phyloP scores from a whole-genome alignment of 768 basidiomycete species.

The Panellus pusillus region DNA sequence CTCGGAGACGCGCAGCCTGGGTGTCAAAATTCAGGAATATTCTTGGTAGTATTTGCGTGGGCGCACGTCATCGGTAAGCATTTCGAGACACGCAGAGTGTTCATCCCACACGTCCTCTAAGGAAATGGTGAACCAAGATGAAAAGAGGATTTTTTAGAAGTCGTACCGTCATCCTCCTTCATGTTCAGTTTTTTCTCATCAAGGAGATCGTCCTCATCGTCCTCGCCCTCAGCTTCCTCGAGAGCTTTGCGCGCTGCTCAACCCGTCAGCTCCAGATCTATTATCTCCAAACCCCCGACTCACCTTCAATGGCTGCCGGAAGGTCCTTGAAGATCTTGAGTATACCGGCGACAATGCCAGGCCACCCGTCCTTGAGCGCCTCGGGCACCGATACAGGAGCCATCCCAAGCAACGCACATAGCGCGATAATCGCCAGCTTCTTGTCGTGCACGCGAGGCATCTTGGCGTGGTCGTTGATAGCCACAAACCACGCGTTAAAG shows the following conservation, averaged over 20 bases:
- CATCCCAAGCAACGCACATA: constrained; percentile 78
- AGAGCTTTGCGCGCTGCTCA: constrained; percentile 57
- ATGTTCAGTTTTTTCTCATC: constrained; percentile 61
- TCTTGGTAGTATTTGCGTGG: background rate
- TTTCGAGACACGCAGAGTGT: constrained; percentile 83
- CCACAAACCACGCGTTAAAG: constrained; percentile 83
- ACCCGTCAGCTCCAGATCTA: background rate
- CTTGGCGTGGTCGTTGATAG: constrained; percentile 57
- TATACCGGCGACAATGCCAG: constrained; percentile 66
- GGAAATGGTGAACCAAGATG: constrained; percentile 12
- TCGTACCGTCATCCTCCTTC: constrained; percentile 65
- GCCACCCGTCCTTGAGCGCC: constrained; percentile 69
- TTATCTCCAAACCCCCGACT: constrained; percentile 4
- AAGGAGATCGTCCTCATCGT: constrained; percentile 44
- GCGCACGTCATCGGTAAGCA: constrained; percentile 78
- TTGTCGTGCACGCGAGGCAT: constrained; percentile 90
- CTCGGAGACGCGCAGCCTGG: constrained; percentile 73
- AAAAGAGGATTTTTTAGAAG: background rate
- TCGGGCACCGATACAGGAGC: constrained; percentile 56
- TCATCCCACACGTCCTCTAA: constrained; percentile 89
- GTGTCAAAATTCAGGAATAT: background rate
- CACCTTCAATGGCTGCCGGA: constrained; percentile 74
- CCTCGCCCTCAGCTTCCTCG: constrained; percentile 46
- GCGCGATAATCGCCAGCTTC: constrained; percentile 74
- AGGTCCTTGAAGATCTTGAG: constrained; percentile 76